Evolutionary conservation across 2,329 filamentous ascomycete genomes (phyloP), one percentile per base, ranked within the genome.

Genomic region (Colletotrichum navitas): DNA sequence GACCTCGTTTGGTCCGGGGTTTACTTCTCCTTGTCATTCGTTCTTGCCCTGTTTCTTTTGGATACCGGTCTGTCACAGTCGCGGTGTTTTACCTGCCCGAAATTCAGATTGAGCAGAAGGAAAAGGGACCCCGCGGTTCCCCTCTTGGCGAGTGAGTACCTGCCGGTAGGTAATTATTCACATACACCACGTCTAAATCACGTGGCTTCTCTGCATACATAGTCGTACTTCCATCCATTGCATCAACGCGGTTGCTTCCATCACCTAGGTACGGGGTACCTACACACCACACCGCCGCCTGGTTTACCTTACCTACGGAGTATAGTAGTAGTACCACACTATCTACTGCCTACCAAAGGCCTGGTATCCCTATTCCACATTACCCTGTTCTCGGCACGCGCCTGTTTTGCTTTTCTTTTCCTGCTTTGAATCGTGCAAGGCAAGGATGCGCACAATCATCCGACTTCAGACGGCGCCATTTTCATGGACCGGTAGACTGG

Each of bases 341-440:
- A n/a, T n/a, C n/a, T n/a, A n/a, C n/a, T n/a, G 21, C 21, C 21
- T 47, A 47, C 21, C 43, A 47, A n/a, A n/a, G 21, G 21, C 10
- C 8, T 47, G 45, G 21, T 24, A 21, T 21, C 21, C 45, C 24
- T 45, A 54, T 72, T 64, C 60, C 65, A 72, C 64, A 71, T 63
- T 45, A 60, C 65, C 45, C 54, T 51, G 26, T 51, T 45, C 65
- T 69, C 54, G 14, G 32, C 54, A 64, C 36, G 32, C 24, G 39
- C 68, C 26, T 54, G 59, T 55, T 39, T 59, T 61, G 59, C 45
- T 58, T 68, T 43, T 43, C 39, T 45, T 41, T 45, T 60, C 36
- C 47, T 49, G 59, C 52, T 56, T 63, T 63, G 65, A 68, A 71
- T 68, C 68, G 59, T 32, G 52, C 45, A 51, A 7, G 39, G 63